Conservation (phyloP, 805 yeast genomes). For the Diddensiella caesifluorescens region DNA sequence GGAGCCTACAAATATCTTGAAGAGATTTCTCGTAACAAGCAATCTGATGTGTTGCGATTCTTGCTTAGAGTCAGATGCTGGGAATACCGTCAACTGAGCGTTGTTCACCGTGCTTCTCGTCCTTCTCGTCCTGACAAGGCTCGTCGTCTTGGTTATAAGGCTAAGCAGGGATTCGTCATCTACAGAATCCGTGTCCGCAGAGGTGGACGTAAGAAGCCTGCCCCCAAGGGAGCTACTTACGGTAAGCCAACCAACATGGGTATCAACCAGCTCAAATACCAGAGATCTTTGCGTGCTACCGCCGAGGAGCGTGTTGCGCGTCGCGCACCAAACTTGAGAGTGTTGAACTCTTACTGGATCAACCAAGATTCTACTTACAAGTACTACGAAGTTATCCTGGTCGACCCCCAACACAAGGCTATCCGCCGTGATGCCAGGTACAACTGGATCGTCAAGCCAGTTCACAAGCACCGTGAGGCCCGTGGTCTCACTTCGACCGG, state of each 20-base stretch:
- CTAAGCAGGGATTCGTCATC: slow-evolving; percentile 99
- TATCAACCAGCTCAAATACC: slow-evolving; percentile 98
- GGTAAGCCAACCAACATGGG: slow-evolving; percentile 99
- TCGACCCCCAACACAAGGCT: slow-evolving; percentile 97
- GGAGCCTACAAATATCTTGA: slow-evolving; percentile 99
- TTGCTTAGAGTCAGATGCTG: slow-evolving; percentile 99
- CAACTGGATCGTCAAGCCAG: slow-evolving; percentile 99
- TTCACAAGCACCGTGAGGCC: slow-evolving; percentile 99
- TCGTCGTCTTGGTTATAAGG: slow-evolving; percentile 99
- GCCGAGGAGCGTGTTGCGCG: slow-evolving; percentile 99
- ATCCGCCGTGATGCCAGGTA: slow-evolving; percentile 96
- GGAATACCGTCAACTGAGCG: slow-evolving; percentile 99
- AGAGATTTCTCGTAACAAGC: slow-evolving; percentile 99
- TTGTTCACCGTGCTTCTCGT: slow-evolving; percentile 97
- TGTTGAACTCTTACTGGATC: slow-evolving; percentile 99
- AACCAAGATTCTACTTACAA: slow-evolving; percentile 99
- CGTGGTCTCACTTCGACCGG: slow-evolving; percentile 98
- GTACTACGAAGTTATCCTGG: slow-evolving; percentile 96
- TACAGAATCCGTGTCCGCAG: slow-evolving; percentile 99
- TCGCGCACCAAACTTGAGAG: slow-evolving; percentile 98
- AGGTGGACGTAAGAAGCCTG: slow-evolving; percentile 99
- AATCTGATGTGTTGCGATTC: slow-evolving; percentile 98
- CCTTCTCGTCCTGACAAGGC: slow-evolving; percentile 99
- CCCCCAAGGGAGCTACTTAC: slow-evolving; percentile 99
- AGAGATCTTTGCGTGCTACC: slow-evolving; percentile 94